phyloP scores from a whole-genome alignment of 345 rosid genomes.

The Euphorbia pulcherrima region DNA sequence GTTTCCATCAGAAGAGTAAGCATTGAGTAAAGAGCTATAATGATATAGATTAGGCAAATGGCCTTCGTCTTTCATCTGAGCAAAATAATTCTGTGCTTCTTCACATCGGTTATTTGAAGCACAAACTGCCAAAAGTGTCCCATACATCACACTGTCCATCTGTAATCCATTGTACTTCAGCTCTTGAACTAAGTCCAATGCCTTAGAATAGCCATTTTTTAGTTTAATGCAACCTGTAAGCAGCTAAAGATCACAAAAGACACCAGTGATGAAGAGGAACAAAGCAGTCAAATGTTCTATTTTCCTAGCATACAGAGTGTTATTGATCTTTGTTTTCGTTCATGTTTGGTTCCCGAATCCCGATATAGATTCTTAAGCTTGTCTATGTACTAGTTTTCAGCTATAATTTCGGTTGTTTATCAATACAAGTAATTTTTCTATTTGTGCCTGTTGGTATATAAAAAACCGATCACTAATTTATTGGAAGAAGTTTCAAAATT shows the following conservation, averaged over 20 bases:
- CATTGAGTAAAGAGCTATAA: slow-evolving; percentile 83
- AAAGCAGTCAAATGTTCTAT: neutral
- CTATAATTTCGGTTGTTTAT: no score
- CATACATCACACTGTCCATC: slow-evolving; percentile 82
- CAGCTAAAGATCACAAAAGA: slow-evolving; percentile 48
- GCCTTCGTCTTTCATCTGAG: slow-evolving; percentile 78
- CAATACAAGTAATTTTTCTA: no score
- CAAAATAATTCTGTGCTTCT: slow-evolving; percentile 67
- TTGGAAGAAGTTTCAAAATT: neutral
- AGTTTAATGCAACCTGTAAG: slow-evolving; percentile 83
- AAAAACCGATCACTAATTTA: no score
- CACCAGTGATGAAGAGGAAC: slow-evolving; percentile 16
- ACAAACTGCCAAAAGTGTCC: slow-evolving; percentile 79
- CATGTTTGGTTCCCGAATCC: no score
- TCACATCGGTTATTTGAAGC: slow-evolving; percentile 71
- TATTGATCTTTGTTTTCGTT: no score
- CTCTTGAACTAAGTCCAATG: slow-evolving; percentile 67
- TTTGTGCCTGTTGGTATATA: no score
- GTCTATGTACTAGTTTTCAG: no score
- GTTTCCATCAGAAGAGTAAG: slow-evolving; percentile 67
- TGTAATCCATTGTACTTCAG: slow-evolving; percentile 46
- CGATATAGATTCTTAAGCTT: no score
- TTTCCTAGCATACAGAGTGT: neutral
- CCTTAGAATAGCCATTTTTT: slow-evolving; percentile 59
- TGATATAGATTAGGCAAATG: slow-evolving; percentile 67